phyloP scores from a whole-genome alignment of 192 early-diverging fungal genomes.

The Mortierella antarctica region DNA sequence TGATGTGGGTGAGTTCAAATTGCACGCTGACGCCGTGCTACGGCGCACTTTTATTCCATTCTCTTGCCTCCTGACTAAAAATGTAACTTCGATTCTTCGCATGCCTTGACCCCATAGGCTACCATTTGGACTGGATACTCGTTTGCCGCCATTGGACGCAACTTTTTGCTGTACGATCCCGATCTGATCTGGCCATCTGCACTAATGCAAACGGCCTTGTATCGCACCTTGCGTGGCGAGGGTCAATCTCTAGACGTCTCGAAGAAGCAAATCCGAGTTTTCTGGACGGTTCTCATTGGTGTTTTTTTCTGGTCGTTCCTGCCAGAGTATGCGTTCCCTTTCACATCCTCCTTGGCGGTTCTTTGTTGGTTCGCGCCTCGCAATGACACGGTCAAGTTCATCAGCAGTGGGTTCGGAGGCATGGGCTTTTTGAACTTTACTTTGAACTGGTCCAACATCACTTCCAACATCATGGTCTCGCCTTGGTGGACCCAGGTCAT shows the following conservation, averaged over 20 bases:
- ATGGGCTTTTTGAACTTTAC: conserved; percentile 62
- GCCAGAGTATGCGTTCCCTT: conserved; percentile 55
- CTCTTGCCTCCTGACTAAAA: neutral
- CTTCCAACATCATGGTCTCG: conserved; percentile 50
- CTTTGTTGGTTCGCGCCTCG: conserved; percentile 53
- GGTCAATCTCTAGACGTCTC: conserved; percentile 30
- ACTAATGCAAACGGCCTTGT: conserved; percentile 53
- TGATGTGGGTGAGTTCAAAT: conserved; percentile 46
- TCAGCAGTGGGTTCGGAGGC: conserved; percentile 57
- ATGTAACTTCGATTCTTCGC: no score
- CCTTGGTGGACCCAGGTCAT: conserved; percentile 60
- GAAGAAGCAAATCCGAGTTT: conserved; percentile 49
- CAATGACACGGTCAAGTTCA: conserved; percentile 51
- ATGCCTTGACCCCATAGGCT: conserved; percentile 10
- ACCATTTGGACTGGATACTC: conserved; percentile 57
- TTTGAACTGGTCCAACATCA: conserved; percentile 57
- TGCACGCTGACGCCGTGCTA: no score
- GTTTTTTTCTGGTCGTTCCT: conserved; percentile 57
- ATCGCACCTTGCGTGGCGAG: conserved; percentile 50
- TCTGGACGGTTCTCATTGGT: conserved; percentile 44
- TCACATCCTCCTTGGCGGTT: conserved; percentile 49
- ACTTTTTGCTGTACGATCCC: conserved; percentile 55
- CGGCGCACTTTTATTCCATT: neutral
- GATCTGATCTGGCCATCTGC: conserved; percentile 56
- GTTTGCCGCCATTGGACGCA: conserved; percentile 51